Conservation (phyloP, 306 rosid genomes). For the Parietaria judaica region DNA sequence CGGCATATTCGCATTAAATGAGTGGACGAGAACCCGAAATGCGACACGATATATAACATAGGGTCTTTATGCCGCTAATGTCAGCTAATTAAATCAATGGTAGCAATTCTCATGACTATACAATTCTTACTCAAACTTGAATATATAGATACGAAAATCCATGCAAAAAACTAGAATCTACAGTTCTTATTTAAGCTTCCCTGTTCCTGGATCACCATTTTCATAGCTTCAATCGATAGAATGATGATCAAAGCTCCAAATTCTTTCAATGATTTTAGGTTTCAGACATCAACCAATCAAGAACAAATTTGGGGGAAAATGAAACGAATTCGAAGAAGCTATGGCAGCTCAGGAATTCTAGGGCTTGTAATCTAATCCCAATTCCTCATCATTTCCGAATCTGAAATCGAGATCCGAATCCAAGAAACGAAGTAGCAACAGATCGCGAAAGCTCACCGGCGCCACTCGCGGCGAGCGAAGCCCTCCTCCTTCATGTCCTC, state of each 20-base stretch:
- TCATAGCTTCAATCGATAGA: background rate
- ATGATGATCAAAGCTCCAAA: background rate
- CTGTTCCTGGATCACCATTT: no score
- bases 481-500: slow-evolving; percentile 74
- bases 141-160: no score
- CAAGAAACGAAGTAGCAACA: background rate
- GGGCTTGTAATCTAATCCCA: background rate
- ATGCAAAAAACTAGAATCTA: no score
- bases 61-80: no score
- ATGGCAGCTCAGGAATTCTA: background rate
- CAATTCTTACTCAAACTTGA: no score
- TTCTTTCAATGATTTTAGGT: background rate
- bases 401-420: background rate
- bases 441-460: slow-evolving; percentile 45
- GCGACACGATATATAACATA: no score
- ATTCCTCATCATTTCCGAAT: background rate
- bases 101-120: no score
- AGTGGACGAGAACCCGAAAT: no score
- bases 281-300: background rate
- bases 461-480: slow-evolving; percentile 72
- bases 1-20: no score
- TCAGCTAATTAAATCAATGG: no score
- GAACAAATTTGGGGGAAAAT: background rate
- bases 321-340: no score
- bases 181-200: no score